Base-by-base conservation (phyloP, 2,329 filamentous ascomycete genomes). In the Chaetomiaceae sp. region DNA sequence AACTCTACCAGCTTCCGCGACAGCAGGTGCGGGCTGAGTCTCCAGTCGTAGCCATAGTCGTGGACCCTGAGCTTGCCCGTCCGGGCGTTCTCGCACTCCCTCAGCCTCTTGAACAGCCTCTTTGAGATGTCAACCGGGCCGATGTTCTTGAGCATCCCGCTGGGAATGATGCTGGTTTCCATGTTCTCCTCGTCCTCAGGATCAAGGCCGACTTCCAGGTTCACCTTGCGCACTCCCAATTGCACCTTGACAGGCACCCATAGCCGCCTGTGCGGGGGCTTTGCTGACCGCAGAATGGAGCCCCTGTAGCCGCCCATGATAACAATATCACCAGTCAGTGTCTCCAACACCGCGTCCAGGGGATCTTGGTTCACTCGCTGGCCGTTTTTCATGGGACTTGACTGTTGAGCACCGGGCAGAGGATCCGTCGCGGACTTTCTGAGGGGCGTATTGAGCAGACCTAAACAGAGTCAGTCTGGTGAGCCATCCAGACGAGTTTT, bases 161-260 rank as follows among this genome's bases (percentile, higher is more conserved):
- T 90, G 0, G 91, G 79, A 47, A 91, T 87, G 55, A 97, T 90
- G n/a, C 77, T 84, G 54, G 95, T 80, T 59, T 88, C 83, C 83
- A 94, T 94, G 5, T 74, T 79, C 62, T 90, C 87, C 64, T 96
- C 92, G 53, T 95, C 91, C 62, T 91, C 87, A 2, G 82, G 82
- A 14, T 88, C 80, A 4, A 96, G 72, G 0, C 91, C 91, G 9
- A 97, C 86, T 67, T 95, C 90, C 4, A 97, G 76, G 66, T 97
- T 89, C 2, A 92, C 91, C 66, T 94, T 96, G 51, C 91, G 85
- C 57, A 96, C 81, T 62, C 95, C 96, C 47, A 97, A 73, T 1
- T 92, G 91, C 25, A 96, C 86, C 69, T 96, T 96, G 65, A 96
- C 85, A 0, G 91, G 91, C 1, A 95, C 89, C 92, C 92, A 97